Conservation (phyloP, 176 grass and related monocot species). For the Chloris gayana region DNA sequence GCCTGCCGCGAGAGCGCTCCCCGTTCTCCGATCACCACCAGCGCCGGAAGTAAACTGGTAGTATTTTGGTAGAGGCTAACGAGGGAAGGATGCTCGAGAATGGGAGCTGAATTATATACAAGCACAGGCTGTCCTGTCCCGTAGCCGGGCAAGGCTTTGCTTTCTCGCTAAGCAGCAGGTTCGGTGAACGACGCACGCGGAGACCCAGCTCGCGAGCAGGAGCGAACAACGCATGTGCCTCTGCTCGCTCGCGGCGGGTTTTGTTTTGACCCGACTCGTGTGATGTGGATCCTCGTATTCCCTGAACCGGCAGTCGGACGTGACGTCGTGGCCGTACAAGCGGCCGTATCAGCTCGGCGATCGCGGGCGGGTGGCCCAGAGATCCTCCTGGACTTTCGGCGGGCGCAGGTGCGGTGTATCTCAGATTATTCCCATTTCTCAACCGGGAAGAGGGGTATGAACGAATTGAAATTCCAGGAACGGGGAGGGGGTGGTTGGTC, state of each 20-base stretch:
- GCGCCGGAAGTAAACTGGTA: no score
- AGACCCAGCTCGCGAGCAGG: not conserved
- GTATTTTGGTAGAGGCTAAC: not conserved
- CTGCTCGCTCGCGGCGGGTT: not conserved
- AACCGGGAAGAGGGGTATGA: not conserved
- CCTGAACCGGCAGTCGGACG: not conserved
- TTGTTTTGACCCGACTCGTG: constrained; percentile 35
- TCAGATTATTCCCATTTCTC: no score
- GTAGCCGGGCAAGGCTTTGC: not conserved
- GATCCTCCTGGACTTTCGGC: constrained; percentile 2
- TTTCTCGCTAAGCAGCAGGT: constrained; percentile 31
- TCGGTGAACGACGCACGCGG: constrained; percentile 35
- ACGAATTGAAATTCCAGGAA: not conserved
- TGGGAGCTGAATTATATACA: not conserved
- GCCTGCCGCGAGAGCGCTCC: not conserved
- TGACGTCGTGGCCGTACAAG: not conserved
- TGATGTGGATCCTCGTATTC: constrained; percentile 31
- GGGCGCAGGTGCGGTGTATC: constrained; percentile 32
- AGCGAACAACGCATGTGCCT: not conserved
- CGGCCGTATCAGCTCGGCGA: constrained; percentile 9
- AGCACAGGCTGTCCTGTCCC: not conserved
- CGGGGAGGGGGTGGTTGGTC: constrained; percentile 27
- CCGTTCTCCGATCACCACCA: not conserved
- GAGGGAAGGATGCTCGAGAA: not conserved
- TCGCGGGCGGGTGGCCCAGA: not conserved